phyloP scores from a whole-genome alignment of 306 rosid species.

The Trichosanthes cucumerina region DNA sequence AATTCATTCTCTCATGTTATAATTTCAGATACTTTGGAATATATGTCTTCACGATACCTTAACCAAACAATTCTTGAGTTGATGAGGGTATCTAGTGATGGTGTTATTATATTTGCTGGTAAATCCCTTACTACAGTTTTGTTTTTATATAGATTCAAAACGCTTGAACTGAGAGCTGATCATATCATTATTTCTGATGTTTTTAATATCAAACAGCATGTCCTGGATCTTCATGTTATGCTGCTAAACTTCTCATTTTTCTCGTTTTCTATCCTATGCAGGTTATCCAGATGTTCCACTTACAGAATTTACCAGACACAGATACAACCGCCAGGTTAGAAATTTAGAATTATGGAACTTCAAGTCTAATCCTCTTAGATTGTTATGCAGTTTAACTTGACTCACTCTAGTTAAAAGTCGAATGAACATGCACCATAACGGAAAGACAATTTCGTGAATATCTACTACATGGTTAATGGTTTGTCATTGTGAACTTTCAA shows the following conservation, averaged over 20 bases:
- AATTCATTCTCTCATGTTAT: constrained; percentile 76
- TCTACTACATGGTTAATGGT: neutral
- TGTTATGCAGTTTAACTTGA: neutral
- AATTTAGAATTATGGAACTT: neutral
- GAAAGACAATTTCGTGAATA: neutral
- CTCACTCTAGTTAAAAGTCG: neutral
- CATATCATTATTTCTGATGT: neutral
- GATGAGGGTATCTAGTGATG: constrained; percentile 66
- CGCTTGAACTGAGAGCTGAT: neutral
- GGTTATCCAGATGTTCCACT: neutral
- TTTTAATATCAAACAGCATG: neutral
- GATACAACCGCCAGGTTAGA: neutral
- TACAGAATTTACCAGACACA: neutral
- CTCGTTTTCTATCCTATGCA: neutral
- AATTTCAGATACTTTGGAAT: constrained; percentile 83
- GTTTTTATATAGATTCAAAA: neutral
- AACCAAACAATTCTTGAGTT: constrained; percentile 76
- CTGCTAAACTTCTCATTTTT: neutral
- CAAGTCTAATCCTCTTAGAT: neutral
- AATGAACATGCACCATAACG: neutral
- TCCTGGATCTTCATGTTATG: neutral
- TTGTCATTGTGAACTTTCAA: neutral
- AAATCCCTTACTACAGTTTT: constrained; percentile 14
- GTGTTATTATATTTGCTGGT: constrained; percentile 73
- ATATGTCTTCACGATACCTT: constrained; percentile 69